These are phyloP conservation scores for Stemphylium vesicarium DNA, from an alignment of 2,329 filamentous ascomycete species.

Conservation along the genomic window DNA sequence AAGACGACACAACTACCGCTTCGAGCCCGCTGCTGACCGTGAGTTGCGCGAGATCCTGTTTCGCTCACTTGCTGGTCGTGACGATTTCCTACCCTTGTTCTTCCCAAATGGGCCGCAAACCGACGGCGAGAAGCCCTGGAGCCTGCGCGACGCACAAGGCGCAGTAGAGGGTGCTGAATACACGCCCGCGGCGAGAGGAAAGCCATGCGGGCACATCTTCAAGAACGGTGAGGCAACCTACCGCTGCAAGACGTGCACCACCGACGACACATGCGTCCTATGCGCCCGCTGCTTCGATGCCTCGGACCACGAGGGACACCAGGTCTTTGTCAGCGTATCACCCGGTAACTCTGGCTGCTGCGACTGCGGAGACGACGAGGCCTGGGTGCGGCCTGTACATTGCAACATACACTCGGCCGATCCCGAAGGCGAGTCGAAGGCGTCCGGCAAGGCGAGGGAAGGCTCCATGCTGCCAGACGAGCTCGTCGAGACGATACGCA, in stretches of 20 bases:
- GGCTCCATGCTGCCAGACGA: constrained; percentile 71
- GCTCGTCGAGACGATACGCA: constrained; percentile 76
- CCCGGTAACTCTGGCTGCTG: constrained; percentile 94
- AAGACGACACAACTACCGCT: constrained; percentile 74
- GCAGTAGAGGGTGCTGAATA: constrained; percentile 95
- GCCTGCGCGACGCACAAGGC: constrained; percentile 84
- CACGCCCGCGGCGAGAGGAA: constrained; percentile 86
- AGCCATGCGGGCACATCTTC: constrained; percentile 97
- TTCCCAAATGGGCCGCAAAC: constrained; percentile 76
- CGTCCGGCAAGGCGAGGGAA: constrained; percentile 64
- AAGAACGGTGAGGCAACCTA: constrained; percentile 93
- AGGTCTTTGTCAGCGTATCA: constrained; percentile 86
- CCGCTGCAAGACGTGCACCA: constrained; percentile 89
- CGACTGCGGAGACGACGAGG: constrained; percentile 95
- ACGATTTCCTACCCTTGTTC: constrained; percentile 76
- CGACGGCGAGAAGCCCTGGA: constrained; percentile 67
- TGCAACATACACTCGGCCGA: constrained; percentile 88
- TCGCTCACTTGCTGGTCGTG: constrained; percentile 79
- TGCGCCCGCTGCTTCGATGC: constrained; percentile 94
- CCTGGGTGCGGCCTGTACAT: constrained; percentile 85
- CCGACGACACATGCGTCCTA: constrained; percentile 93
- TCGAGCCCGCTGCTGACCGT: constrained; percentile 71
- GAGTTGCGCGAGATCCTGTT: constrained; percentile 83
- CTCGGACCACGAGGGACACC: constrained; percentile 92
- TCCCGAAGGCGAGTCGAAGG: constrained; percentile 40